These are phyloP conservation scores for Knufia petricola DNA, from an alignment of 2,329 filamentous ascomycete genomes.

Conservation along the genomic window DNA sequence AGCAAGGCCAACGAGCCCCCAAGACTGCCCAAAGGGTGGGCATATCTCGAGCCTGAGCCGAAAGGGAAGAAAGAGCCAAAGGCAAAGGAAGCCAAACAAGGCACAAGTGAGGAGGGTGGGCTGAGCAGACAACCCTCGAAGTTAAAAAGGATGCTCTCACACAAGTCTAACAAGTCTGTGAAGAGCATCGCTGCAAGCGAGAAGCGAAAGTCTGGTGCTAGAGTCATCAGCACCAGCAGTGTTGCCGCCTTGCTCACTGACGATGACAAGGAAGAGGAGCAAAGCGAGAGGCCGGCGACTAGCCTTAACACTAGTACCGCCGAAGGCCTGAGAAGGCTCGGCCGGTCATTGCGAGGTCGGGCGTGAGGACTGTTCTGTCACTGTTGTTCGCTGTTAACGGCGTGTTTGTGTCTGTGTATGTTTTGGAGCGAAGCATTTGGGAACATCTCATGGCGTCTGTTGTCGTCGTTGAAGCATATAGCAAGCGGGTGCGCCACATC, in stretches of 20 bases:
- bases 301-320: too few species aligned
- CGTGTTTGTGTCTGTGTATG: too few species aligned
- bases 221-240: not conserved
- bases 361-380: too few species aligned
- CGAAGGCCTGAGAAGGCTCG: too few species aligned
- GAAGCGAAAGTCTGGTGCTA: not conserved
- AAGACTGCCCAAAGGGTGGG: constrained; percentile 6
- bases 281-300: too few species aligned
- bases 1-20: not conserved
- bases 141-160: not conserved
- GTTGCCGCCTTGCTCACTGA: not conserved
- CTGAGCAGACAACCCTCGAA: constrained; percentile 1
- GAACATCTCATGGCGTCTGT: too few species aligned
- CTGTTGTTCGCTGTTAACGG: too few species aligned
- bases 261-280: not conserved
- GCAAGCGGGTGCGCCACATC: too few species aligned
- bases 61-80: not conserved
- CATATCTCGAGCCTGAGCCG: not conserved
- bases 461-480: too few species aligned
- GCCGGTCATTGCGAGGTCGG: too few species aligned
- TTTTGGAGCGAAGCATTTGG: too few species aligned
- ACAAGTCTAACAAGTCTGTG: not conserved
- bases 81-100: not conserved
- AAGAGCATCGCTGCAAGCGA: not conserved
- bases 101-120: not conserved